Evolutionary conservation across 306 rosid species (phyloP).

Genomic region (Quillaja saponaria): DNA sequence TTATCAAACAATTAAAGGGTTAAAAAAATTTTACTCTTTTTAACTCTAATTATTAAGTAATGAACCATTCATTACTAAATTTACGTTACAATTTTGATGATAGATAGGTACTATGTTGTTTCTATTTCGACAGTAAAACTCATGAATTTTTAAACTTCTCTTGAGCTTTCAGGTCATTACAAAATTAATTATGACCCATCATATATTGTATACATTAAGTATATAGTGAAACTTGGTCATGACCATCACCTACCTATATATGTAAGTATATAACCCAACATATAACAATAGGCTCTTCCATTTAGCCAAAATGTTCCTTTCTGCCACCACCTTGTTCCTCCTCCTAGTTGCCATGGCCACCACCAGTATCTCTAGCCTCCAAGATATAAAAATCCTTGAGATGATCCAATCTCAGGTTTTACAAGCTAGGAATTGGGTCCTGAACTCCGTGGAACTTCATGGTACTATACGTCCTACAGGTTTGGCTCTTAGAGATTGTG

Average conservation of each 20-base stretch:
- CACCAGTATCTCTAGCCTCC: not conserved
- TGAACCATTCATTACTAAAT: no score
- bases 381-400: conserved; percentile 27
- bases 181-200: no score
- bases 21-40: no score
- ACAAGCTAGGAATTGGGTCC: conserved; percentile 41
- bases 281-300: no score
- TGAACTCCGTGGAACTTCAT: conserved; percentile 18
- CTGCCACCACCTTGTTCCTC: conserved; percentile 7
- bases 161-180: no score
- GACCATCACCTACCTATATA: conserved; percentile 42
- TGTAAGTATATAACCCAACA: conserved; percentile 33
- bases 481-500: conserved; percentile 53
- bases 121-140: no score
- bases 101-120: no score
- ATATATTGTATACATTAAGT: no score
- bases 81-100: no score
- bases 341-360: conserved; percentile 11
- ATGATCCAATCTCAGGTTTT: conserved; percentile 37
- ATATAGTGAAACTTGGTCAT: conserved; percentile 49
- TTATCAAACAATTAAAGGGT: no score
- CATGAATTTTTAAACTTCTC: no score
- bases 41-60: no score
- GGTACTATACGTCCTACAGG: not conserved
- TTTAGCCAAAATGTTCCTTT: conserved; percentile 16